phyloP scores from a whole-genome alignment of 2,329 filamentous ascomycete species.

The Salinomyces thailandicus region DNA sequence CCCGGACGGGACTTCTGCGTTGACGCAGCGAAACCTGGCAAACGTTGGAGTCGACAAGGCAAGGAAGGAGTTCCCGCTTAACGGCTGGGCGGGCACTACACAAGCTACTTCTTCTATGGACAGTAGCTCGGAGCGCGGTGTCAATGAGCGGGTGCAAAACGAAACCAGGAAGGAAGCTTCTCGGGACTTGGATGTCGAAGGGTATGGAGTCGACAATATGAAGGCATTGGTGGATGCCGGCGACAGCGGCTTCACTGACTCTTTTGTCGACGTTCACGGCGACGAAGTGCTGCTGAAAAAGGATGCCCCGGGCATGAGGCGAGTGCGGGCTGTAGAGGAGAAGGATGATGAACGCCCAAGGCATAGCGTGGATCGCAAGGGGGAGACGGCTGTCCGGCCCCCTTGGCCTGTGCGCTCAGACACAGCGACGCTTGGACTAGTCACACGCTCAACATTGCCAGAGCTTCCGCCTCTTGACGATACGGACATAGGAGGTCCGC shows the following conservation, averaged over 20 bases:
- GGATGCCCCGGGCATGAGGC: slow-evolving; percentile 53
- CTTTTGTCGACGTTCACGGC: slow-evolving; percentile 46
- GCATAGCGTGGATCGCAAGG: slow-evolving; percentile 23
- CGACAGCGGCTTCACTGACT: slow-evolving; percentile 28
- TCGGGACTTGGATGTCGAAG: slow-evolving; percentile 66
- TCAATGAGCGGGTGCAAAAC: slow-evolving; percentile 3
- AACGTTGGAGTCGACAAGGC: not conserved
- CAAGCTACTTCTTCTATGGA: slow-evolving; percentile 7
- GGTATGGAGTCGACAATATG: slow-evolving; percentile 68
- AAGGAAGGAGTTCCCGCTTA: slow-evolving; percentile 5
- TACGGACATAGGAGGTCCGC: slow-evolving; percentile 69
- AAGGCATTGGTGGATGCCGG: slow-evolving; percentile 28
- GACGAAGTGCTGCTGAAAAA: slow-evolving; percentile 62
- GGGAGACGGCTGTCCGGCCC: slow-evolving; percentile 20
- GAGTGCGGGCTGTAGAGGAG: slow-evolving; percentile 29
- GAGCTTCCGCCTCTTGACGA: slow-evolving; percentile 62
- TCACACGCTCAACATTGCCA: slow-evolving; percentile 58
- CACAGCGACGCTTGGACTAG: slow-evolving; percentile 57
- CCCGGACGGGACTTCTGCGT: slow-evolving; percentile 5
- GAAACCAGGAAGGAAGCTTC: slow-evolving; percentile 6
- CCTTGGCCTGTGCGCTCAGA: slow-evolving; percentile 41
- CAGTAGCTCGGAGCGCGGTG: not conserved
- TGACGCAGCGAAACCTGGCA: slow-evolving; percentile 19
- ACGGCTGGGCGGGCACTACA: slow-evolving; percentile 12
- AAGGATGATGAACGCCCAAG: slow-evolving; percentile 24